Evolutionary conservation across 169 alveolate genomes (phyloP).

Genomic region (Amoebophrya sp.): DNA sequence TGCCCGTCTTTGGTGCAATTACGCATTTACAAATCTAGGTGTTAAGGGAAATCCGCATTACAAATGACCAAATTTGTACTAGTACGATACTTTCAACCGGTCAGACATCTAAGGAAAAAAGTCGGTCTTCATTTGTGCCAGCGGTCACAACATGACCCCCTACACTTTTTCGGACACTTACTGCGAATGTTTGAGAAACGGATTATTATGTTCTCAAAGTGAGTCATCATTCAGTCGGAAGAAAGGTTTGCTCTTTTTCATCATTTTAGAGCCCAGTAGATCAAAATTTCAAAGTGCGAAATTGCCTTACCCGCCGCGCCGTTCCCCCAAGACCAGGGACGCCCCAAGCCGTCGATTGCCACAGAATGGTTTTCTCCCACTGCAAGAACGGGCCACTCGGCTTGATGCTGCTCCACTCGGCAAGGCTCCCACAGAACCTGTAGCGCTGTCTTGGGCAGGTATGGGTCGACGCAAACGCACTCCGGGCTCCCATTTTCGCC

Average conservation of each 20-base stretch:
- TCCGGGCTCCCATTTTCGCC: no score
- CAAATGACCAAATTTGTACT: no score
- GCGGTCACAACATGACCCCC: background rate
- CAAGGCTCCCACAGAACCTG: background rate
- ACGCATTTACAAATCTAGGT: no score
- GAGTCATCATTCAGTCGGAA: no score
- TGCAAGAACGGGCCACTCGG: background rate
- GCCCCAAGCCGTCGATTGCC: background rate
- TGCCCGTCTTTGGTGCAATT: no score
- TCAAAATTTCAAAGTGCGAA: background rate
- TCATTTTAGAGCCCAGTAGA: no score
- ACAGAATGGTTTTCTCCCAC: background rate
- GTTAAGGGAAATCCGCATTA: no score
- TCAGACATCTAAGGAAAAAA: background rate
- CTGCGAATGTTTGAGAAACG: background rate
- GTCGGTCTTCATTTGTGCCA: background rate
- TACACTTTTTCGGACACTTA: background rate
- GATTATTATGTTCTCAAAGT: no score
- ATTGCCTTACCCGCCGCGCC: background rate
- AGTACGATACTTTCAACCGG: no score
- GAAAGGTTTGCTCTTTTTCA: no score
- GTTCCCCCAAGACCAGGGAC: background rate
- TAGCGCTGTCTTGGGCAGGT: background rate
- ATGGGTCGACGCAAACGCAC: background rate
- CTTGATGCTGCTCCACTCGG: background rate